Evolutionary conservation across 2,329 filamentous ascomycete species (phyloP), one percentile per base, ranked within the genome.

Genomic region (Amphichorda felina): DNA sequence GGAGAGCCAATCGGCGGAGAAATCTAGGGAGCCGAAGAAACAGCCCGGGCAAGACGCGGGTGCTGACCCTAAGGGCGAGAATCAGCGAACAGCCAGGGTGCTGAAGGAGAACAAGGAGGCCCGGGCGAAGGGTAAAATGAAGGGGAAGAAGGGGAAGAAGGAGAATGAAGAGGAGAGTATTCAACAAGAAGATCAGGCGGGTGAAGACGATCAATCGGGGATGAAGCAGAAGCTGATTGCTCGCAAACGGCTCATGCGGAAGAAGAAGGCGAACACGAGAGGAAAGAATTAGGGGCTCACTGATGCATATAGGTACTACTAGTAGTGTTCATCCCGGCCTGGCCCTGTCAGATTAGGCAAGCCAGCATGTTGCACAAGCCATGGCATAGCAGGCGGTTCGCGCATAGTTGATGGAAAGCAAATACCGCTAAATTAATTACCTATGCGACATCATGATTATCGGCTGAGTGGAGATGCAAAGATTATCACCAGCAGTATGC

Each of bases 211-310:
- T 66, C 35, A 35, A 21, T 24, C 27, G n/a, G 59, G 52, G 2
- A 55, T 72, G 49, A 60, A 72, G 49, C 83, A 86, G 50, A 79
- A 78, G 50, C 83, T 95, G 50, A 93, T 94, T 56, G 79, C 77
- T 33, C 79, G 84, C 57, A 95, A 94, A 66, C 71, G 86, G 42
- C 74, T 82, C 63, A 72, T 81, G 66, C 75, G 86, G 40, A 81
- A 81, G 57, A 82, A 79, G 60, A 76, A 75, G 62, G 59, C 61
- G 5, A 46, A 54, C 13, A 43, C 49, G 9, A 57, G 62, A 33
- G 52, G 50, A 22, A 54, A 50, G 43, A 50, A 48, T 24, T 24
- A 24, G 21, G n/a, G n/a, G n/a, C n/a, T n/a, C n/a, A n/a, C n/a
- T n/a, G n/a, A n/a, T n/a, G n/a, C n/a, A n/a, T n/a, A n/a, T n/a